These are phyloP conservation scores for Baorangia bicolor DNA, from an alignment of 768 basidiomycete genomes.

Conservation along the genomic window DNA sequence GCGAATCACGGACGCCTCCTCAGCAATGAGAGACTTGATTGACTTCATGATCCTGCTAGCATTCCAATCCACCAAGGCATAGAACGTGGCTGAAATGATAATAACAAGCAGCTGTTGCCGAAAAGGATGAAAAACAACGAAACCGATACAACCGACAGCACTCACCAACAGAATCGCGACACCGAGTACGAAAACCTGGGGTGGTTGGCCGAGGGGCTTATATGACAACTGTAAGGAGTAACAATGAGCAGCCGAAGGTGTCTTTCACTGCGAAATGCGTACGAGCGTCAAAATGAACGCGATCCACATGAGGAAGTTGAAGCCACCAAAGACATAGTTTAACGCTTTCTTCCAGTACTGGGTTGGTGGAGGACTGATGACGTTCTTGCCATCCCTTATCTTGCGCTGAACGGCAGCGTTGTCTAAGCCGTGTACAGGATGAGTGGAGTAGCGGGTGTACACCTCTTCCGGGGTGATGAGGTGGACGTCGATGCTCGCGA, in stretches of 20 bases:
- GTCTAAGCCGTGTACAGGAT: constrained; percentile 45
- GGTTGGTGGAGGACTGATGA: constrained; percentile 45
- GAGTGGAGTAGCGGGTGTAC: constrained; percentile 44
- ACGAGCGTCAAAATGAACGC: constrained; percentile 47
- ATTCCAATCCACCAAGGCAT: constrained; percentile 49
- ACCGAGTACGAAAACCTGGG: constrained; percentile 43
- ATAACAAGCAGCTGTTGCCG: constrained; percentile 38
- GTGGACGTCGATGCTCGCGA: constrained; percentile 50
- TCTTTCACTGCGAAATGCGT: constrained; percentile 3
- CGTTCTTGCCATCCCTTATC: constrained; percentile 42
- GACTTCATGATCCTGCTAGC: constrained; percentile 49
- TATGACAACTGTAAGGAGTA: constrained; percentile 43
- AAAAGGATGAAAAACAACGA: constrained; percentile 12
- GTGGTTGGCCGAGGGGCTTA: constrained; percentile 46
- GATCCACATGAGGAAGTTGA: constrained; percentile 54
- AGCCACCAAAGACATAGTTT: constrained; percentile 55
- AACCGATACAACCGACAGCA: constrained; percentile 1
- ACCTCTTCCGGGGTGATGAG: constrained; percentile 41
- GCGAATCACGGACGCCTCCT: constrained; percentile 53
- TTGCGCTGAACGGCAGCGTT: constrained; percentile 38
- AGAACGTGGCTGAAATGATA: constrained; percentile 41
- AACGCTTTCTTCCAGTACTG: constrained; percentile 49
- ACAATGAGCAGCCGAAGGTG: constrained; percentile 3
- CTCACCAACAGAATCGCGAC: constrained; percentile 47
- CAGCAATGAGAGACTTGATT: constrained; percentile 56